Evolutionary conservation across 495 filamentous ascomycete species (phyloP), one percentile per base, ranked within the genome.

Genomic region (Pyronema omphalodes): DNA sequence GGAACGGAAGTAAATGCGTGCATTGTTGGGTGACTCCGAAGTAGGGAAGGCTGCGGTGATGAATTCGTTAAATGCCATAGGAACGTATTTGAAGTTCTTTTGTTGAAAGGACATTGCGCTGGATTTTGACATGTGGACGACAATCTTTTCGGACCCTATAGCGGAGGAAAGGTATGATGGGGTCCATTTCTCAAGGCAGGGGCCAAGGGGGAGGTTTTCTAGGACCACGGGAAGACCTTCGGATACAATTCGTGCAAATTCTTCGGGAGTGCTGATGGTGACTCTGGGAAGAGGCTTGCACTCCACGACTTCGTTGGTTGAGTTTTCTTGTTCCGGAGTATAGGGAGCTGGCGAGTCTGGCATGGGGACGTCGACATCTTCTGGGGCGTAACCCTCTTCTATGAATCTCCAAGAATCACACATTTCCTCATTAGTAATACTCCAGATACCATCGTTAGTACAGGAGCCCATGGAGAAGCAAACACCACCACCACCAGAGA

Each of bases 391-490:
- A 48, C 57, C 37, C 37, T 55, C 46, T 57, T 63, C 47, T 56
- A 55, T 14, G 60, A 39, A 9, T 52, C 52, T 46, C 58, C 60
- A 55, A 54, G 15, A 34, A 51, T 51, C 48, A 6, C 36, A 34
- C 19, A 15, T 51, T 33, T 51, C 34, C 18, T 18, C 23, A n/a
- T 36, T 33, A 37, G 43, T 33, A n/a, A 80, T 47, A 17, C 64
- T 55, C 67, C 74, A 80, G 40, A 72, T 72, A 0, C 74, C 79
- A 44, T 74, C 69, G 54, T 83, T 86, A 78, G 82, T 86, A 57
- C 74, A 81, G 11, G 80, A 80, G 7, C 84, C 86, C 73, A 93
- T 89, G 0, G 84, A 86, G 67, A 93, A 94, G 65, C 88, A 93
- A 0, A 87, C 83, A 23, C 84, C 85, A 15, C 88, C 88, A 12